Percentiles rank a stretch among this genome's conserved stretches.
phyloP scores from a whole-genome alignment of 2,329 filamentous ascomycete genomes.

The Cercospora citrullina region DNA sequence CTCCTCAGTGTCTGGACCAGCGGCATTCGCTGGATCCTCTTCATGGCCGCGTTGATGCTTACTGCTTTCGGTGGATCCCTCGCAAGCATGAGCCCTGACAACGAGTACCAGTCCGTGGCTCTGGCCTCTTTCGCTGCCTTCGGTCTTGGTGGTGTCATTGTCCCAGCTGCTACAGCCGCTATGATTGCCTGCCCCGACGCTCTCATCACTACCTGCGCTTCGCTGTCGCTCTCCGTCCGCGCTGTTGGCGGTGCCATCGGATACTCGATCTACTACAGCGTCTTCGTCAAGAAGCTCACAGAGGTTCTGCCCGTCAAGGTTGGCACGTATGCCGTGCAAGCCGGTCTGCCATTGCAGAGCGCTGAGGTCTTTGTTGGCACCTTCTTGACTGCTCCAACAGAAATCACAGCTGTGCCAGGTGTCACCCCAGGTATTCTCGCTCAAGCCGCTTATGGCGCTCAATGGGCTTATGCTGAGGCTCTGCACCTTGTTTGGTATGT shows the following conservation, averaged over 20 bases:
- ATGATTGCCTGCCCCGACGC: conserved; percentile 36
- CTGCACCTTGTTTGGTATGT: conserved; percentile 29
- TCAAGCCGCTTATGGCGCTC: conserved; percentile 21
- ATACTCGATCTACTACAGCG: conserved; percentile 36
- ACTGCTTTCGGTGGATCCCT: conserved; percentile 48
- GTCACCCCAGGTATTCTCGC: conserved; percentile 23
- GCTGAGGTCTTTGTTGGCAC: conserved; percentile 27
- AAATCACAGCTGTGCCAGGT: conserved; percentile 26
- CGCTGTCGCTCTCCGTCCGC: conserved; percentile 36
- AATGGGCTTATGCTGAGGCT: conserved; percentile 30
- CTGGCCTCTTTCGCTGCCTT: conserved; percentile 39
- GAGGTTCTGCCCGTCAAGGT: conserved; percentile 25
- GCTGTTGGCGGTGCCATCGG: conserved; percentile 36
- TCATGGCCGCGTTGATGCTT: conserved; percentile 38
- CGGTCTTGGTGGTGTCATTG: conserved; percentile 40
- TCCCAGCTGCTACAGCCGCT: conserved; percentile 37
- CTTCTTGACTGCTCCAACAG: conserved; percentile 22
- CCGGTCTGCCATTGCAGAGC: conserved; percentile 25
- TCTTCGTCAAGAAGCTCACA: conserved; percentile 34
- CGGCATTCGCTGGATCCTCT: conserved; percentile 59
- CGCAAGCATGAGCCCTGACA: conserved; percentile 57
- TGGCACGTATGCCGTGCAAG: conserved; percentile 27
- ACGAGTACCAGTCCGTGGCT: conserved; percentile 27
- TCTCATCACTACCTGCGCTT: conserved; percentile 35
- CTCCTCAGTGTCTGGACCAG: conserved; percentile 60